Base-by-base conservation (phyloP, 345 rosid genomes). In the Acer saccharum region DNA sequence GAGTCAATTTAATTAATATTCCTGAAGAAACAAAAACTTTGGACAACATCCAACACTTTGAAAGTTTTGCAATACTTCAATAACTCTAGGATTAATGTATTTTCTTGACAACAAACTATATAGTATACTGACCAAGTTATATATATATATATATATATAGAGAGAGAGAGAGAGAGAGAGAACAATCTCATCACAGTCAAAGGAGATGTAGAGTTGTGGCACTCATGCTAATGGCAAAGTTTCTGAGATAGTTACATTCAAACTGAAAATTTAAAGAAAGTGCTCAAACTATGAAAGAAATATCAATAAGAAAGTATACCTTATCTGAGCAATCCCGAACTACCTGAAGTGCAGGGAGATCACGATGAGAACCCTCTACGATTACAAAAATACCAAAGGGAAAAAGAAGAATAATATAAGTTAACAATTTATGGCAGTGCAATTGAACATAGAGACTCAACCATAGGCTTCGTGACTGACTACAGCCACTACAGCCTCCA, bases 351-450 rank as follows among this genome's bases (percentile, higher is more conserved):
- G 98, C 77, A 68, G 97, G 97, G 16, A 94, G 92, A 75, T 91
- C 94, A 76, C 95, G 95, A 79, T 91, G 98, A 80, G 96, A 93
- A 75, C 94, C 91, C 92, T 95, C 99, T 92, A 77, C 81, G 83
- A 82, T 77, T 7, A 77, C 3, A 77, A 23, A 6, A 81, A 21
- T 6, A 77, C 18, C 21, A 72, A 66, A 48, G 55, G 79, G 48
- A 65, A 65, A 65, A 72, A 66, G 61, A 60, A 80, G 27, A 60
- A 65, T 10, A 41, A 0, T 27, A 11, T 67, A 23, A 65, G 58
- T 25, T 5, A 20, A 10, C 62, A 27, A 29, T 48, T 60, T 46
- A 16, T 25, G 18, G 64, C 75, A 55, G 1, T 55, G 25, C 23
- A 27, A 54, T 29, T 29, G 20, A 54, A 52, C 32, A 35, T 12